Base-by-base conservation (phyloP, 495 filamentous ascomycete genomes). In the Astrocystis sublimbata region DNA sequence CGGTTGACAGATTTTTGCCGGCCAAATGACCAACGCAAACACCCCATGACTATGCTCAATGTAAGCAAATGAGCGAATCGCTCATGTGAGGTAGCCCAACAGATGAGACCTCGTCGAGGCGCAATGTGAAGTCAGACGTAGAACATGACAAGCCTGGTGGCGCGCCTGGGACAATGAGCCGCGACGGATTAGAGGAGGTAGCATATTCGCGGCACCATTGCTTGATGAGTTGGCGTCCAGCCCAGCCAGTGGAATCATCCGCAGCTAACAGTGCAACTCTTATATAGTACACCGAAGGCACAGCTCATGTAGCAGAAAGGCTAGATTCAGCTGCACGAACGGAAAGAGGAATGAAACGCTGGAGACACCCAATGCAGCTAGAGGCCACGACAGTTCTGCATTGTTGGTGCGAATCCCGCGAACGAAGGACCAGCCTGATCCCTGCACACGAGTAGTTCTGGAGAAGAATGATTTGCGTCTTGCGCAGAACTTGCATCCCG, bases 251-350 rank as follows among this genome's bases (percentile, higher is more conserved):
- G 35, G 42, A 58, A 30, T 15, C 13, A 61, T 6, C 23, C 42
- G 45, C 53, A 57, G 53, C 54, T 57, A 57, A 57, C 54, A 35
- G n/a, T 23, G 26, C 23, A 24, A 24, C 26, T 54, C 36, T 12
- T 19, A 19, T 17, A 43, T 13, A 28, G 26, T 50, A n/a, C 51
- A 55, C 21, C 13, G 28, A 9, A 21, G 35, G 33, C 30, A 28
- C 49, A 52, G 49, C 49, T 35, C 12, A 52, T 35, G 30, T 52
- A 35, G 49, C 30, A 35, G 17, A 30, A 9, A 21, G 49, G 49
- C 49, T 35, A 35, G 49, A 52, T 52, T 35, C 30, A 52, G 49
- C 49, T 52, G 30, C 17, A 23, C 28, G 23, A n/a, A 3, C 21
- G 21, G 30, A 30, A 49, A 47, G 2, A 30, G 30, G 10, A 36